Conservation (phyloP, 441 rosid species). For the Syzygium syzygioides region DNA sequence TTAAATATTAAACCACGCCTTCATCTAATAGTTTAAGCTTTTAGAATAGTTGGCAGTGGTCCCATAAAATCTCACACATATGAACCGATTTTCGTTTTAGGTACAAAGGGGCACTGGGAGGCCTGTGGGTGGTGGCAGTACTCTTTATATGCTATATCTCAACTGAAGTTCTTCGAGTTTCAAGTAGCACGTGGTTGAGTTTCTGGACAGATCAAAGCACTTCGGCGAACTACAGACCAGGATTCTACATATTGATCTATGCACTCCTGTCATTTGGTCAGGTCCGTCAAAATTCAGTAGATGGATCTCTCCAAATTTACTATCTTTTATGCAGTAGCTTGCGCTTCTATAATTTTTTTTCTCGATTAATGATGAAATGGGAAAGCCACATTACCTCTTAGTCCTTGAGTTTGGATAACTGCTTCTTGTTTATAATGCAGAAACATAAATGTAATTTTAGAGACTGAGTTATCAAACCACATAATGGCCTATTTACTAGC, state of each 20-base stretch:
- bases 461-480: background rate
- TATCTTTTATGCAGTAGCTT: background rate
- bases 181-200: slow-evolving; percentile 98
- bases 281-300: slow-evolving; percentile 39
- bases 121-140: slow-evolving; percentile 83
- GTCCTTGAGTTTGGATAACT: background rate
- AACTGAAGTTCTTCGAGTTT: slow-evolving; percentile 83
- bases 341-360: background rate
- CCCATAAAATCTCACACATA: no score
- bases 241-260: slow-evolving; percentile 72
- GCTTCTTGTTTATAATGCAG: background rate
- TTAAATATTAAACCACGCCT: no score
- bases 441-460: background rate
- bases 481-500: background rate
- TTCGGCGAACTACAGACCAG: slow-evolving; percentile 49
- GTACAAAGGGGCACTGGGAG: slow-evolving; percentile 97
- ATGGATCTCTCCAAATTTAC: background rate
- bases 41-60: no score
- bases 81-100: slow-evolving; percentile 28
- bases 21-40: no score
- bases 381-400: background rate
- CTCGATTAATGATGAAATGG: background rate
- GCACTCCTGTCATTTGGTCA: slow-evolving; percentile 76
- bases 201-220: slow-evolving; percentile 86
- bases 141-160: slow-evolving; percentile 71